Conservation (phyloP, 768 basidiomycete species). For the Coprinopsis cinerea region DNA sequence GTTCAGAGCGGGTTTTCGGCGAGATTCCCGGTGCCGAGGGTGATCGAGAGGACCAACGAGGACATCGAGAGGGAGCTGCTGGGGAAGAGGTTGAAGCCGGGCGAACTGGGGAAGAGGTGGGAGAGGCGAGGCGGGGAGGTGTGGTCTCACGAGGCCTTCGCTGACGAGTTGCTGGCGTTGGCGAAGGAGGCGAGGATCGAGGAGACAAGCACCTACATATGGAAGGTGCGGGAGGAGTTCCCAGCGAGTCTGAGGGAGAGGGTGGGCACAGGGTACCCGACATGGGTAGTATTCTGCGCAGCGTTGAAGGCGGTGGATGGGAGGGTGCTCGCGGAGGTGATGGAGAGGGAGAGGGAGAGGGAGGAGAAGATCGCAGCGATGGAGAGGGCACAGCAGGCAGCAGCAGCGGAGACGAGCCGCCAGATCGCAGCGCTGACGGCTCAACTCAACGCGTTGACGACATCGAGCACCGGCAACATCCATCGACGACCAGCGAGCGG, state of each 20-base stretch:
- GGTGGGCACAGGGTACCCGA: neutral
- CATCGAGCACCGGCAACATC: too few relatives aligned
- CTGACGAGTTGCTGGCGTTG: neutral
- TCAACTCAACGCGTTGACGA: too few relatives aligned
- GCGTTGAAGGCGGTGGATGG: too few relatives aligned
- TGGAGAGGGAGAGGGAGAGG: neutral
- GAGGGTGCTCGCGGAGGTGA: too few relatives aligned
- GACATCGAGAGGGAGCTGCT: constrained; percentile 28
- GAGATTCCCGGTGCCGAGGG: neutral
- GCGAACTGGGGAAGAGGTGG: neutral
- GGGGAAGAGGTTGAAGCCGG: neutral
- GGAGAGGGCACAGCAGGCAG: neutral
- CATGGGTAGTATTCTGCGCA: neutral
- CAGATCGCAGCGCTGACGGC: neutral
- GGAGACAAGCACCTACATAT: neutral
- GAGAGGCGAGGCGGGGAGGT: neutral
- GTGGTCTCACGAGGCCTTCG: neutral
- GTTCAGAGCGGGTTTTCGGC: neutral
- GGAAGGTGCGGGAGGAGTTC: neutral
- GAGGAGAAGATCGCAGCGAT: neutral
- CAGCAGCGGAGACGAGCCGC: too few relatives aligned
- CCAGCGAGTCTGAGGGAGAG: constrained; percentile 2
- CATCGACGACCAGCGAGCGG: too few relatives aligned
- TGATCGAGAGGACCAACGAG: too few relatives aligned
- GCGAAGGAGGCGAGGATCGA: neutral